Conservation (phyloP, 768 basidiomycete genomes). For the Xanthoconium purpureum region DNA sequence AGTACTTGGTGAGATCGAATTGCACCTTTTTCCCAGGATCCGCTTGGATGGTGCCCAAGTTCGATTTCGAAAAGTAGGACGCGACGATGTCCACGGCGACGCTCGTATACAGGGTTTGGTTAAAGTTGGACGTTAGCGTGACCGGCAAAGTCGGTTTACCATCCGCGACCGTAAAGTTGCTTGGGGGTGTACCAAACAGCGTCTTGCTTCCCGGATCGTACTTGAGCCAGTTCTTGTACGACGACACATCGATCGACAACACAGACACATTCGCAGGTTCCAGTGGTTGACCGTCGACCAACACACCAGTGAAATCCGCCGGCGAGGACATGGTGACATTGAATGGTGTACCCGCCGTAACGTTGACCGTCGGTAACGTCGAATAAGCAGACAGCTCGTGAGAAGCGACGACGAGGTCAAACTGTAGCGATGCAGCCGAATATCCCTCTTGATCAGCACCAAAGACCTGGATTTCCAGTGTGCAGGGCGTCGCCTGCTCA, state of each 20-base stretch:
- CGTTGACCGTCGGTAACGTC: constrained; percentile 64
- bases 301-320: constrained; percentile 59
- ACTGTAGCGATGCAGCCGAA: constrained; percentile 54
- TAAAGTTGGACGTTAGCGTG: constrained; percentile 57
- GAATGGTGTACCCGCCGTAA: constrained; percentile 58
- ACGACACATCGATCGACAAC: constrained; percentile 58
- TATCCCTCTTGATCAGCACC: constrained; percentile 76
- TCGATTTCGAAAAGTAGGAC: constrained; percentile 64
- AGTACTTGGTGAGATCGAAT: constrained; percentile 54
- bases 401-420: constrained; percentile 62
- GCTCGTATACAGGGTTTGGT: constrained; percentile 63
- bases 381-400: constrained; percentile 59
- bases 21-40: constrained; percentile 48
- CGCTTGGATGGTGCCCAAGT: constrained; percentile 55
- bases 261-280: constrained; percentile 54
- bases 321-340: constrained; percentile 49
- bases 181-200: constrained; percentile 64
- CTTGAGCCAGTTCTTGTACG: constrained; percentile 53
- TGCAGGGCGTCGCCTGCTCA: constrained; percentile 39
- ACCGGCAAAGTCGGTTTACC: constrained; percentile 51
- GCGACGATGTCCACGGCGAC: constrained; percentile 65
- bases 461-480: constrained; percentile 54
- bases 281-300: constrained; percentile 60
- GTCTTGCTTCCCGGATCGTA: constrained; percentile 56
- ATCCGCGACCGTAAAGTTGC: constrained; percentile 35